Conservation (phyloP, 1,139 yeast species). For the Geotrichum armillariae region DNA sequence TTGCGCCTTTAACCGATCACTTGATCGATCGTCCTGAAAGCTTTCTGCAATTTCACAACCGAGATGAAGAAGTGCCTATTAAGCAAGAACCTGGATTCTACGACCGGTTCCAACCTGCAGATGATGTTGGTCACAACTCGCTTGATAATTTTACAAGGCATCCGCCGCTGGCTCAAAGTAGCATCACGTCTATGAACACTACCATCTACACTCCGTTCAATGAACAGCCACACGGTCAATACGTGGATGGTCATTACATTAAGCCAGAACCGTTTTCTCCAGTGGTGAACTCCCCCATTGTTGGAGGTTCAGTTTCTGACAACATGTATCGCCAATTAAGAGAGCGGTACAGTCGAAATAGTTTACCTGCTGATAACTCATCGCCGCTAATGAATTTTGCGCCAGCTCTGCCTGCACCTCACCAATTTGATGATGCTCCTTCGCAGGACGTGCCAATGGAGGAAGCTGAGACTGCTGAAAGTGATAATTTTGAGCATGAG, state of each 20-base stretch:
- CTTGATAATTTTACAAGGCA: neutral
- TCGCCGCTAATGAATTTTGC: constrained; percentile 3
- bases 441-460: neutral
- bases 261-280: constrained; percentile 9
- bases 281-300: neutral
- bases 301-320: neutral
- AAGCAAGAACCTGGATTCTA: neutral
- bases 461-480: neutral
- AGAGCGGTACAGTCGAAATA: constrained; percentile 6
- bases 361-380: constrained; percentile 2
- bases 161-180: constrained; percentile 2
- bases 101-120: neutral
- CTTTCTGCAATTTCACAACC: constrained; percentile 4
- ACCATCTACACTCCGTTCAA: constrained; percentile 1
- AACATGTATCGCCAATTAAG: constrained; percentile 4
- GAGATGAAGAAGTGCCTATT: neutral
- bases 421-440: constrained; percentile 13
- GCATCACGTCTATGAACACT: constrained; percentile 7
- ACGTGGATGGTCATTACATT: constrained; percentile 7
- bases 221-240: neutral
- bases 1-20: neutral
- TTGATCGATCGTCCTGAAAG: constrained; percentile 8
- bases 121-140: neutral
- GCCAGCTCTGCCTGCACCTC: constrained; percentile 1
- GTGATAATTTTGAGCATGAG: no score